Evolutionary conservation across 768 basidiomycete genomes (phyloP), one percentile per base, ranked within the genome.

Genomic region (Mycena galericulata): DNA sequence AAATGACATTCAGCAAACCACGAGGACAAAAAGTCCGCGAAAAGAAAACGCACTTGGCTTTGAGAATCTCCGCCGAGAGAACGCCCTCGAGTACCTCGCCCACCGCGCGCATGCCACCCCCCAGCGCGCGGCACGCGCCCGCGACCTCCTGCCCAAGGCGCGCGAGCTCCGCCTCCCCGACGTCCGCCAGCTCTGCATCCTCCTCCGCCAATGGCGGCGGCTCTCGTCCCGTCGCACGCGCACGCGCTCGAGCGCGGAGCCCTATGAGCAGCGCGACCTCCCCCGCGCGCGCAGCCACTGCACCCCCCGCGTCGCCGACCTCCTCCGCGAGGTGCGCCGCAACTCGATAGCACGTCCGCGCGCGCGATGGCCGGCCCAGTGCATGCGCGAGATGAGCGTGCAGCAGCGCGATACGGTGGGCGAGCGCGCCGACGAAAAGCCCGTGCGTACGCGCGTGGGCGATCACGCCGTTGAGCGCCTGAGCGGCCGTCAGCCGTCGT

Each of bases 301-400:
- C 45, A 1, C 83, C 80, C 0, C 71, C 73, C 45, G 68, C 36
- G 40, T 64, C 65, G 17, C 43, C 67, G 27, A 53, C 67, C 40
- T 71, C 72, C n/a, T 53, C 51, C 27, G 83, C 82, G 0, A 92
- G 78, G 53, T 81, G 77, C 6, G 87, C 87, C 4, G 92, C 90
- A 6, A 90, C 85, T 45, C 81, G 82, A 76, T 94, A 95, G 62
- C 90, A 91, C 40, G 83, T 80, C 53, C 83, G 72, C 20, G 93
- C 93, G 2, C 87, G 83, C 14, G 82, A 80, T 0, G 80, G 75
- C 10, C 86, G 81, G 1, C 88, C 87, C 5, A 87, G 78, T 2
- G 91, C 87, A 75, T 95, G 93, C 6, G 91, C 89, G 30, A 94
- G 86, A 67, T 95, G 92, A 0, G 89, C 93, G 58, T 92, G 86